Evolutionary conservation across 2,329 filamentous ascomycete genomes (phyloP), one percentile per base, ranked within the genome.

Genomic region (Lachnellula occidentalis): DNA sequence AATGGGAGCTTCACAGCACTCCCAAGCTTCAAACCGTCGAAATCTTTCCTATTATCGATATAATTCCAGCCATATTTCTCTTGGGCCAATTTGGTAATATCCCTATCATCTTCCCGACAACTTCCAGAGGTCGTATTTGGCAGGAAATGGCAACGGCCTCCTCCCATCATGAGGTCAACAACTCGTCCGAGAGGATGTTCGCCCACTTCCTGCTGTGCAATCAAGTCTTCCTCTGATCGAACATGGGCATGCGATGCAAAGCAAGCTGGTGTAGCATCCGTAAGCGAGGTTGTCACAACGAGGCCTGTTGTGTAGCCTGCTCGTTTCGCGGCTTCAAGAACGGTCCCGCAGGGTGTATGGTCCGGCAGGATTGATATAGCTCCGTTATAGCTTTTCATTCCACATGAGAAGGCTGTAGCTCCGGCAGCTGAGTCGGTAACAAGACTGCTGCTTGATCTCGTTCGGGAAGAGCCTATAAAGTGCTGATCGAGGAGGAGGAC

Each of bases 371-470:
- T 87, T 9, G 90, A 88, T 63, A 99, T 97, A 62, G 94, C 94
- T 47, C 91, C 91, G 68, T 99, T 99, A 76, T 99, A 99, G 70
- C 87, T 95, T 81, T 99, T 99, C 68, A 79, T 74, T 19, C 84
- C 92, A 67, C 94, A 99, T 2, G 90, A 91, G 71, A 99, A 99
- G 1, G 94, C 94, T 0, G 94, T 99, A 3, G 94, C 94, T 37
- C 94, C 94, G n/a, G 94, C 94, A 5, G 94, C 94, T 56, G 89
- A 95, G 72, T 99, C 94, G 1, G 94, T 99, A 50, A 99, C 87
- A 57, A 97, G 76, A 54, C 87, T 92, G 66, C 81, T 90, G 62
- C 83, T 86, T 50, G 90, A 95, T 54, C 91, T 80, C 19, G 94
- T 99, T 57, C 94, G 81, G 60, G 88, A 95, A 55, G 88, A 87